These are phyloP conservation scores for Amanita polypyramis DNA, from an alignment of 768 basidiomycete species.

Conservation along the genomic window DNA sequence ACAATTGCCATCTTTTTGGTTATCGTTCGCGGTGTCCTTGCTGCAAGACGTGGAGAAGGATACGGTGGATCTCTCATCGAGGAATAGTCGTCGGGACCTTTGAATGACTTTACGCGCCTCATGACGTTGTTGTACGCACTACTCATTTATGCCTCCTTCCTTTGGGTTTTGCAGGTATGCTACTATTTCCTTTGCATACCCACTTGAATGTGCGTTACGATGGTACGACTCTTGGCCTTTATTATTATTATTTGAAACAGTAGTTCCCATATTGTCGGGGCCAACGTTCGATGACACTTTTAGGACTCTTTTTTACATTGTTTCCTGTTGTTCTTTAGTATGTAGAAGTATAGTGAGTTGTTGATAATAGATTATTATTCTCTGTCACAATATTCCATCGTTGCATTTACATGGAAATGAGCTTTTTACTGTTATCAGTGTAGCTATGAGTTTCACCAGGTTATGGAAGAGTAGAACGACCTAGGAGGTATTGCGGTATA, in stretches of 20 bases:
- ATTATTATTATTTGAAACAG: no score
- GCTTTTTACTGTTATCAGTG: no score
- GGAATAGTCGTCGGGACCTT: not conserved
- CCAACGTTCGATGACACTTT: not conserved
- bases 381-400: no score
- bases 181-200: not conserved
- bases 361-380: not conserved
- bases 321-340: not conserved
- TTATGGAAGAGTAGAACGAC: no score
- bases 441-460: no score
- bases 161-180: not conserved
- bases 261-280: no score
- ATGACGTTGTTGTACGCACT: no score
- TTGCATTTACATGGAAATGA: no score
- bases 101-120: no score
- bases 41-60: slow-evolving; percentile 59
- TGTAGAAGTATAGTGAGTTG: not conserved
- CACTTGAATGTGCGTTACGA: not conserved
- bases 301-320: not conserved
- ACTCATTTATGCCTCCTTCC: not conserved
- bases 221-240: no score
- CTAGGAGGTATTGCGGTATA: no score
- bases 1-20: slow-evolving; percentile 52
- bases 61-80: slow-evolving; percentile 31
- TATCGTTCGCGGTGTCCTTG: slow-evolving; percentile 47